A percentile compares a stretch with the other conserved stretches of the same genome.
phyloP scores from a whole-genome alignment of 2,329 filamentous ascomycete genomes.

The Bipolaris cookei region DNA sequence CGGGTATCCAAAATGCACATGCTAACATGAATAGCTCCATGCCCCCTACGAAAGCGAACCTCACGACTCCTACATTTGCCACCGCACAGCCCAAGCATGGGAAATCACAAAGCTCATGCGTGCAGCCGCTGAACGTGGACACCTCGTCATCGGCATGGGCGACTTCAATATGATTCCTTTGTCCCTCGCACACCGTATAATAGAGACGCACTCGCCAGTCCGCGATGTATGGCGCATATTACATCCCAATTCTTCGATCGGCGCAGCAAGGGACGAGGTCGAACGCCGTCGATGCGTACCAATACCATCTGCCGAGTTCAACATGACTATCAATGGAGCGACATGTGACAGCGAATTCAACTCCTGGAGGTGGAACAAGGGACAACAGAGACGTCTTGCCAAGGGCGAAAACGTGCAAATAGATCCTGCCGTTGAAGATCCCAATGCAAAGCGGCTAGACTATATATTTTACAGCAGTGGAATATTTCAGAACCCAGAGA shows the following conservation, averaged over 20 bases:
- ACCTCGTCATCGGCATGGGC: conserved; percentile 83
- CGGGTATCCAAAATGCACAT: conserved; percentile 15
- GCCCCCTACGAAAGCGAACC: conserved; percentile 83
- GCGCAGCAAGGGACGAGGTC: conserved; percentile 69
- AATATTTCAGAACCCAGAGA: conserved; percentile 32
- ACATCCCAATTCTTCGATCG: conserved; percentile 83
- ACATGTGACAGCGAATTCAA: conserved; percentile 88
- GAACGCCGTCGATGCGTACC: conserved; percentile 71
- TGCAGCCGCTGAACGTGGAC: conserved; percentile 77
- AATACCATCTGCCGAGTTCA: conserved; percentile 77
- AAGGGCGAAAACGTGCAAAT: conserved; percentile 69
- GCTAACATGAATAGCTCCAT: conserved; percentile 65
- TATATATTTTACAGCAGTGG: conserved; percentile 78
- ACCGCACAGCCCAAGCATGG: conserved; percentile 93
- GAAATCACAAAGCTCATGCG: conserved; percentile 89
- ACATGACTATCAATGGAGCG: conserved; percentile 79
- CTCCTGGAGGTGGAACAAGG: conserved; percentile 88
- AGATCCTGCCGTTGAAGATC: conserved; percentile 70
- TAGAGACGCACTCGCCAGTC: conserved; percentile 78
- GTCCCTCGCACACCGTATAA: conserved; percentile 81
- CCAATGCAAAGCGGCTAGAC: conserved; percentile 83
- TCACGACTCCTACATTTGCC: conserved; percentile 85
- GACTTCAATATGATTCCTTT: conserved; percentile 97
- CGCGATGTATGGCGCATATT: conserved; percentile 84
- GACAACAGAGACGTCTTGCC: conserved; percentile 70